Evolutionary conservation across 306 rosid genomes (phyloP), one percentile per base, ranked within the genome.

Genomic region (Astragalus membranaceus): DNA sequence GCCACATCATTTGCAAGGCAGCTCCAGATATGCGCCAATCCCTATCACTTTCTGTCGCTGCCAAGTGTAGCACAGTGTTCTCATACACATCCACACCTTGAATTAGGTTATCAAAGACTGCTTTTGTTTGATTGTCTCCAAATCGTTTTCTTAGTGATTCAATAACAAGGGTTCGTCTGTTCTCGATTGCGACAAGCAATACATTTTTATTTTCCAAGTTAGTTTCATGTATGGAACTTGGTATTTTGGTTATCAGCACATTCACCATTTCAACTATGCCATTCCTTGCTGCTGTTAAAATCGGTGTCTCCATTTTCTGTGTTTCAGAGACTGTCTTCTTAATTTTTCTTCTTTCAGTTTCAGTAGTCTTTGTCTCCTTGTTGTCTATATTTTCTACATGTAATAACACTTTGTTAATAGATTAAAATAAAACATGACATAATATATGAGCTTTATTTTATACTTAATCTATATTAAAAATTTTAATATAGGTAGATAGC

Each of bases 1-100:
- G 74, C 84, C 77, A 75, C 43, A 69, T 61, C 80, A 80, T 55
- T 50, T 80, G 77, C 53, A 76, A n/a, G 23, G 84, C 84, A 13
- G 56, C 26, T 0, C 84, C 84, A 32, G 64, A 11, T 9, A 76
- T 67, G 12, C 17, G 33, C 84, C 84, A 76, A 35, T 55, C 39
- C 64, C 14, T 48, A 0, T 46, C 63, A 4, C 17, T 15, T 23
- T 1, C 9, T 9, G n/a, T 15, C 0, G 78, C 82, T 33, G 70
- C 82, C 8, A 72, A 60, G 23, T 72, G 82, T 49, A 72, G 23
- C 13, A 67, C 43, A 0, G 62, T 78, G 26, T 78, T 78, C 4
- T 48, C 78, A 0, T 65, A 0, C 2, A 1, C 3, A 41, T 78
- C 78, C 11, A 37, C 3, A 3, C 5, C 49, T 12, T 0, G 16